A percentile compares a stretch with the other conserved stretches of the same genome.
Evolutionary conservation across 805 yeast genomes (phyloP).

Genomic region (Lipomyces orientalis): DNA sequence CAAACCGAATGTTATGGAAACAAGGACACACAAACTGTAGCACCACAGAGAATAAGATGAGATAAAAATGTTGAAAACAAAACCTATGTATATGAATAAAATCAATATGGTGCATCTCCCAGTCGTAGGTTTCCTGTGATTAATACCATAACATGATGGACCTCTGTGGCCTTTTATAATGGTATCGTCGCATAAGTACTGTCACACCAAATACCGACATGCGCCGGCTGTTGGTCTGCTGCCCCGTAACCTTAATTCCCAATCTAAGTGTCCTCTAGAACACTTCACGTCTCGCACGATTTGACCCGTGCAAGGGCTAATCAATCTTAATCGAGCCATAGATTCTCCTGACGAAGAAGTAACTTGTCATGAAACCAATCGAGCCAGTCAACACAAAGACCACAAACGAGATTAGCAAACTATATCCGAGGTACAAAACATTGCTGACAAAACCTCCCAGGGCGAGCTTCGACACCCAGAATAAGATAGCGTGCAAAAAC

Average conservation of each 20-base stretch:
- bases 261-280: background rate
- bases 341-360: constrained; percentile 76
- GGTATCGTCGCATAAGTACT: background rate
- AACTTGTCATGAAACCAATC: constrained; percentile 77
- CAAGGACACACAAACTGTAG: background rate
- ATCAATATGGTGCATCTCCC: background rate
- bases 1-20: background rate
- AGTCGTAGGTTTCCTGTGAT: background rate
- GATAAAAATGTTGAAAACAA: background rate
- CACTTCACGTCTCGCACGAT: background rate
- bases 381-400: constrained; percentile 87
- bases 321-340: constrained; percentile 89
- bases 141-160: background rate
- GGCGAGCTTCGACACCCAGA: constrained; percentile 55
- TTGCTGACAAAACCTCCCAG: constrained; percentile 77
- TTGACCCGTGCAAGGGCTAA: constrained; percentile 41
- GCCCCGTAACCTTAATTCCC: background rate
- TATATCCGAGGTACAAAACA: constrained; percentile 83
- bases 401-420: constrained; percentile 68
- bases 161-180: background rate
- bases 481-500: constrained; percentile 77
- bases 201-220: background rate
- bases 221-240: background rate
- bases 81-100: background rate
- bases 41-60: background rate